Evolutionary conservation across 2,329 filamentous ascomycete genomes (phyloP), one percentile per base, ranked within the genome.

Genomic region (Trichoderma pleuroti): DNA sequence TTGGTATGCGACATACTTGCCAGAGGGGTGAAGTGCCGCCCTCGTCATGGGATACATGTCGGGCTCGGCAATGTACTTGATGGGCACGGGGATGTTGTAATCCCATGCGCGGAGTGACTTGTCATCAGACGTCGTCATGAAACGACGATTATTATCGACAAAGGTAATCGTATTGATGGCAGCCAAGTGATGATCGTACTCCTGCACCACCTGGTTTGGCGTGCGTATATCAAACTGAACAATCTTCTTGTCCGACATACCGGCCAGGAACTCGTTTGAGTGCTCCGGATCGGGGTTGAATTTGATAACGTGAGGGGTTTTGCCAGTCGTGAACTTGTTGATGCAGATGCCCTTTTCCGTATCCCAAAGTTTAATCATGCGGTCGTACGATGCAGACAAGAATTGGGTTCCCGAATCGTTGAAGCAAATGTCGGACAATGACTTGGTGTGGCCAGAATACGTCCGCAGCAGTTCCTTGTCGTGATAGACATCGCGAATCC

Each of bases 241-340:
- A 75, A 99, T 99, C 85, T 98, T 98, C 86, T 99, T 99, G 82
- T 99, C 95, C 46, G 93, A 96, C 93, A 98, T 97, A 77, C 96
- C 96, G 1, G 94, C 94, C 70, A 99, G 83, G 81, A 99, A 99
- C 80, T 98, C 95, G 79, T 96, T 92, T 10, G 91, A 88, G 74
- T 91, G 89, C 68, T 92, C 90, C 0, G 87, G 84, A 62, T 90
- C 88, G 0, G 95, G 94, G 81, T 98, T 97, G 86, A 98, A 98
- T 75, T 93, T 91, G 75, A 99, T 86, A 66, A 97, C 94, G 78
- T 99, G 96, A 6, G 96, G 95, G 16, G 94, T 98, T 84, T 97
- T 97, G 78, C 95, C 95, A 0, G 93, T 97, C 21, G 91, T 93
- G 84, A 97, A 99, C 71, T 93, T 93, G 76, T 89, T 91, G 74